A percentile compares a stretch with the other conserved stretches of the same genome.
Evolutionary conservation across 2,329 filamentous ascomycete species (phyloP).

Genomic region (Xylaria sp.): DNA sequence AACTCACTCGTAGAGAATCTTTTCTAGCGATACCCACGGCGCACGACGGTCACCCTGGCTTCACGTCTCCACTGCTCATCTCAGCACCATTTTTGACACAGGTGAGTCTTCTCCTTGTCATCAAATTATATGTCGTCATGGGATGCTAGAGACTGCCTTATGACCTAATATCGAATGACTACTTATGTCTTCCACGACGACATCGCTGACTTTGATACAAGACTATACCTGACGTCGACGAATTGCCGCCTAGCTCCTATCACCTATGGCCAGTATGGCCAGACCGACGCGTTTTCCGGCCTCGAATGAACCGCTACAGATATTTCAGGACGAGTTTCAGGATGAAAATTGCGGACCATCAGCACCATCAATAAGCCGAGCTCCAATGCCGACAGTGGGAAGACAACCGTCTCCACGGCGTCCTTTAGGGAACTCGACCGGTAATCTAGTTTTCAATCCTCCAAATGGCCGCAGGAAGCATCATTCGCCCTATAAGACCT

Average conservation of each 20-base stretch:
- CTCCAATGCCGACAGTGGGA: conserved; percentile 63
- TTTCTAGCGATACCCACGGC: conserved; percentile 38
- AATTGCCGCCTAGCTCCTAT: conserved; percentile 12
- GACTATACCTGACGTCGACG: not conserved
- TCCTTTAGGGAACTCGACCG: conserved; percentile 61
- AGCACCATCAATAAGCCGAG: conserved; percentile 63
- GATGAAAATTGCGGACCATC: conserved; percentile 57
- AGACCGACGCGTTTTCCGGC: conserved; percentile 60
- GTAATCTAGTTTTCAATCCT: conserved; percentile 75
- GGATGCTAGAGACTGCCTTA: conserved; percentile 31
- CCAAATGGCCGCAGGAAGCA: conserved; percentile 62
- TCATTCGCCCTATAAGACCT: conserved; percentile 76
- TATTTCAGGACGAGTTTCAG: conserved; percentile 58
- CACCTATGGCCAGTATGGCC: conserved; percentile 61
- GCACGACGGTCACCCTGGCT: conserved; percentile 48
- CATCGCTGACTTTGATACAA: conserved; percentile 18
- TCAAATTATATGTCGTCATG: conserved; percentile 39
- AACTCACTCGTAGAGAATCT: conserved; percentile 25
- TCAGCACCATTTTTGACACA: conserved; percentile 41
- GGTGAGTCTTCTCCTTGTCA: conserved; percentile 43
- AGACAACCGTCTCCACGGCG: conserved; percentile 57
- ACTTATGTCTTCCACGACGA: conserved; percentile 18
- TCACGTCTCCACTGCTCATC: conserved; percentile 49
- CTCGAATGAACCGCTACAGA: conserved; percentile 60
- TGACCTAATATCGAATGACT: conserved; percentile 23